Conservation (phyloP, 2,329 filamentous ascomycete species). For the Aschersonia sp. region DNA sequence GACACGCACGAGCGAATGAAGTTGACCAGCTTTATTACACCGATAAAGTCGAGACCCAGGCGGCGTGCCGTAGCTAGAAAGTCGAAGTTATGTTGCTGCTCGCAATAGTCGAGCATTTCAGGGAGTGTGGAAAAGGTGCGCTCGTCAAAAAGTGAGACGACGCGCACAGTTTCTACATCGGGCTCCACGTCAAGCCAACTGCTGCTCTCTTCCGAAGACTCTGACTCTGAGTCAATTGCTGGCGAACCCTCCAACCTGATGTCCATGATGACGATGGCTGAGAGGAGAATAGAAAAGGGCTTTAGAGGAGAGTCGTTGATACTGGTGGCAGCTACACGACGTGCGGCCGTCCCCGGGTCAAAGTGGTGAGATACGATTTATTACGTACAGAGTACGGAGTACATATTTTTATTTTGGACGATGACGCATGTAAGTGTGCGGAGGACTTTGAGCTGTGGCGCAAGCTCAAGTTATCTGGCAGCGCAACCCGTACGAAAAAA, state of each 20-base stretch:
- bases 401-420: too few species aligned
- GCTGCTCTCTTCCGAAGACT: conserved; percentile 25
- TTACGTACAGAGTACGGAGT: too few species aligned
- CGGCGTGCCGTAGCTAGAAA: conserved; percentile 43
- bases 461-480: too few species aligned
- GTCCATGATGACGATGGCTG: background rate
- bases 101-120: conserved; percentile 56
- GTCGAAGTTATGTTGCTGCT: conserved; percentile 51
- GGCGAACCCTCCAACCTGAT: background rate
- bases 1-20: conserved; percentile 39
- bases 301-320: too few species aligned
- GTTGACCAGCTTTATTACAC: conserved; percentile 61
- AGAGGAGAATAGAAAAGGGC: too few species aligned
- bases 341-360: too few species aligned
- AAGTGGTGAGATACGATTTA: too few species aligned
- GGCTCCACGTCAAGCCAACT: conserved; percentile 42
- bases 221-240: conserved; percentile 12
- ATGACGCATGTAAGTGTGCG: too few species aligned
- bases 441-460: too few species aligned
- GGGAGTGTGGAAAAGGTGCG: conserved; percentile 48
- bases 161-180: conserved; percentile 45
- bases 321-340: too few species aligned
- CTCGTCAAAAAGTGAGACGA: conserved; percentile 56
- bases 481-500: too few species aligned
- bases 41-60: conserved; percentile 56